phyloP scores from a whole-genome alignment of 2,329 filamentous ascomycete genomes.

The Rhynchosporium secalis region DNA sequence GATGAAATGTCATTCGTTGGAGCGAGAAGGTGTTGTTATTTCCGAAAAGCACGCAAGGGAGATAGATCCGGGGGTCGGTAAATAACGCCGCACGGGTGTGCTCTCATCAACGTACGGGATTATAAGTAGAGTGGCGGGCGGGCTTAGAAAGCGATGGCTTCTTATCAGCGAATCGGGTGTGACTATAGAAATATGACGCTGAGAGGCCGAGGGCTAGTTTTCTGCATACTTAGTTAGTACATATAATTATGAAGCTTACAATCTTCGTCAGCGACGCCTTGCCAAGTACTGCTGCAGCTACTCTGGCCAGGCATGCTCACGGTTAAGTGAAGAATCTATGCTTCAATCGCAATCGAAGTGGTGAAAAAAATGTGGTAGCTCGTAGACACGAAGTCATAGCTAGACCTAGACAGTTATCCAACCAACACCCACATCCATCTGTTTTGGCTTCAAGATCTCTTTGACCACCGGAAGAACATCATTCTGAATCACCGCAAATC shows the following conservation, averaged over 20 bases:
- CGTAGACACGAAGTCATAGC: no score
- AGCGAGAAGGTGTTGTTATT: slow-evolving; percentile 1
- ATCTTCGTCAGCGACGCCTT: neutral
- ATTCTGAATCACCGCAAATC: no score
- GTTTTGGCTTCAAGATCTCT: no score
- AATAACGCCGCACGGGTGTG: neutral
- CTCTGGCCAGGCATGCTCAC: no score
- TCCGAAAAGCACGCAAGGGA: slow-evolving; percentile 17
- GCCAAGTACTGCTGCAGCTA: neutral
- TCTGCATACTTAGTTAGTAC: neutral
- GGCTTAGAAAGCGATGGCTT: neutral
- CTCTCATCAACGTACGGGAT: neutral
- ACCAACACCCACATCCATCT: no score
- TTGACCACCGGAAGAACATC: no score
- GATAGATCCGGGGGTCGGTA: slow-evolving; percentile 2
- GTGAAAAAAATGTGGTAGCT: neutral
- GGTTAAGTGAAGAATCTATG: neutral
- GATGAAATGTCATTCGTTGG: neutral
- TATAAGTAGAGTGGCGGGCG: neutral
- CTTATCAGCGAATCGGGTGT: neutral
- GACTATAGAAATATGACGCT: neutral
- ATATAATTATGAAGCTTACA: no score
- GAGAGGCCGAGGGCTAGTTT: neutral
- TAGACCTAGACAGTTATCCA: no score
- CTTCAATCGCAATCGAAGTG: neutral